Conservation (phyloP, 768 basidiomycete species). For the Amanita pseudoporphyria region DNA sequence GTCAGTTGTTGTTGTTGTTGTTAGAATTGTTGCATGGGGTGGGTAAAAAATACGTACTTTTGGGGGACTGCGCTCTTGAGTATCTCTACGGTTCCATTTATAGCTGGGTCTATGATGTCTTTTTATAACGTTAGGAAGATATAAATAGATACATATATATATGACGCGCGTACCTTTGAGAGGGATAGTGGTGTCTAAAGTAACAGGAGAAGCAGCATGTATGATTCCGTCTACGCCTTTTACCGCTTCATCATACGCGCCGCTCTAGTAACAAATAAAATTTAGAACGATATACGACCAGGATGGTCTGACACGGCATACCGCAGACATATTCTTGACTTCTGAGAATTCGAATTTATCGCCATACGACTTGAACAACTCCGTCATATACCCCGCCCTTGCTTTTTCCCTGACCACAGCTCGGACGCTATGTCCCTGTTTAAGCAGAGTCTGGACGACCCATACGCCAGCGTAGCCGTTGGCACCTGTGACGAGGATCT, state of each 20-base stretch:
- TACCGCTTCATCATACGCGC: slow-evolving; percentile 73
- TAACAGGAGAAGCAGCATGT: slow-evolving; percentile 61
- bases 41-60: slow-evolving; percentile 27
- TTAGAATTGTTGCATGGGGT: neutral
- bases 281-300: neutral
- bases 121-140: neutral
- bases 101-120: slow-evolving; percentile 67
- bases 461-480: slow-evolving; percentile 53
- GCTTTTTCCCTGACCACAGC: slow-evolving; percentile 53
- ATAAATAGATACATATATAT: too few species aligned
- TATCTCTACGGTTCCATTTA: slow-evolving; percentile 58
- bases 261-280: slow-evolving; percentile 26
- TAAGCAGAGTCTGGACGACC: slow-evolving; percentile 45
- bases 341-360: slow-evolving; percentile 53
- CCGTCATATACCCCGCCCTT: slow-evolving; percentile 50
- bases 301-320: neutral
- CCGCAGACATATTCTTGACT: slow-evolving; percentile 57
- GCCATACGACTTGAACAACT: slow-evolving; percentile 42
- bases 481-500: slow-evolving; percentile 46
- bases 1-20: neutral
- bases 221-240: slow-evolving; percentile 64
- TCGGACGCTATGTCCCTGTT: slow-evolving; percentile 51
- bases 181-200: slow-evolving; percentile 32
- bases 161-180: slow-evolving; percentile 24
- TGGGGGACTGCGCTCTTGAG: slow-evolving; percentile 45